Conservation (phyloP, 2,329 filamentous ascomycete species). For the Aspergillus sp. region DNA sequence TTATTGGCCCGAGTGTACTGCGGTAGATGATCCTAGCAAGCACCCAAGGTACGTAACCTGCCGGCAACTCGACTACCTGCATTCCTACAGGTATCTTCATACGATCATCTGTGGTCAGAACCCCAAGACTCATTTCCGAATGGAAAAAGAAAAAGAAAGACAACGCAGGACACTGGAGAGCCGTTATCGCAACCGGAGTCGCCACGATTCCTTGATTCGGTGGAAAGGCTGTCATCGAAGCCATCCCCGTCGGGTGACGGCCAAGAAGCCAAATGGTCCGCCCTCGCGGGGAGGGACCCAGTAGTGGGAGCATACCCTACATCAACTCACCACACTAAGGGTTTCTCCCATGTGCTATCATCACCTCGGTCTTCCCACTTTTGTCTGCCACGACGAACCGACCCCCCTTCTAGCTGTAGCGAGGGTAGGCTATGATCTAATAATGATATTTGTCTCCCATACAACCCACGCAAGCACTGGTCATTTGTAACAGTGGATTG, state of each 20-base stretch:
- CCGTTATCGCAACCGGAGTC: neutral
- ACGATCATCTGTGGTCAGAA: too few species aligned
- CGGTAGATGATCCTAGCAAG: slow-evolving; percentile 9
- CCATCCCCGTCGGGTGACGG: neutral
- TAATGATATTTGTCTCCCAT: too few species aligned
- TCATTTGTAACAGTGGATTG: too few species aligned
- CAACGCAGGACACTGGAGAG: too few species aligned
- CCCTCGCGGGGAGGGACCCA: slow-evolving; percentile 11
- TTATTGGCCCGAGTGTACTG: slow-evolving; percentile 12
- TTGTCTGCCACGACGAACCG: neutral
- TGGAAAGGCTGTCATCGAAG: neutral
- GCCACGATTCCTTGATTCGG: neutral
- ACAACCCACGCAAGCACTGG: too few species aligned
- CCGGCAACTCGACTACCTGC: neutral
- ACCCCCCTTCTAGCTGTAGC: neutral
- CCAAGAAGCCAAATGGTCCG: slow-evolving; percentile 5
- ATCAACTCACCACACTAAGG: slow-evolving; percentile 9
- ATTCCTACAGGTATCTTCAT: too few species aligned
- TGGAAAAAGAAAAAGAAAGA: too few species aligned
- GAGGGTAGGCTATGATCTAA: neutral
- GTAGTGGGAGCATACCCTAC: neutral
- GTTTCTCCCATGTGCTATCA: slow-evolving; percentile 8
- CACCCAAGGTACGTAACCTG: slow-evolving; percentile 13
- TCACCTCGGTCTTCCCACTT: slow-evolving; percentile 6
- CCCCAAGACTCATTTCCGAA: too few species aligned